These are phyloP conservation scores for Lentinula novae-zelandiae DNA, from an alignment of 1,284 basidiomycete genomes.

Conservation along the genomic window DNA sequence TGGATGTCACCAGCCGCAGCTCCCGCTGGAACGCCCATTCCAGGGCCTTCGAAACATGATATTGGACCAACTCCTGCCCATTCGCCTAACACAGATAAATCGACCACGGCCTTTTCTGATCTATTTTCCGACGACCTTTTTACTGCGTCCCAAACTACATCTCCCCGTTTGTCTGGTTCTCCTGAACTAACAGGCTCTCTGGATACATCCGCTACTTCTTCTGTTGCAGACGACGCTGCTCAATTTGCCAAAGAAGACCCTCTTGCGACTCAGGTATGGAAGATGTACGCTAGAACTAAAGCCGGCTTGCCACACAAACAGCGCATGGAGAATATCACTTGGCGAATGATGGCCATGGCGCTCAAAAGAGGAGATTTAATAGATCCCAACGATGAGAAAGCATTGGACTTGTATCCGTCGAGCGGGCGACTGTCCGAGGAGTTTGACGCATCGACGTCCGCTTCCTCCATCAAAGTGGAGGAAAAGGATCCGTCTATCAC, in stretches of 20 bases:
- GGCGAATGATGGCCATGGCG: conserved; percentile 97
- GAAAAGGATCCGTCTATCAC: background rate
- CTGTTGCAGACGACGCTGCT: conserved; percentile 41
- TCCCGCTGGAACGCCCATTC: conserved; percentile 26
- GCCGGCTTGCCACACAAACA: conserved; percentile 87
- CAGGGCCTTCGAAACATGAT: conserved; percentile 1
- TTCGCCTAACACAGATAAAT: conserved; percentile 45
- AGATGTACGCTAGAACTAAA: conserved; percentile 90
- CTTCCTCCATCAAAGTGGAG: background rate
- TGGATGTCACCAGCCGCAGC: conserved; percentile 71
- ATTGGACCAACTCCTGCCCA: background rate
- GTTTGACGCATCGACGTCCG: background rate
- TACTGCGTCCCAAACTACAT: conserved; percentile 50
- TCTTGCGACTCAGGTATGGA: conserved; percentile 94
- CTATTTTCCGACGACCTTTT: conserved; percentile 72
- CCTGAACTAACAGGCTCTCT: conserved; percentile 38
- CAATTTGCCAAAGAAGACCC: conserved; percentile 79
- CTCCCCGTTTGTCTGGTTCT: conserved; percentile 54
- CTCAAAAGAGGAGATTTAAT: conserved; percentile 66
- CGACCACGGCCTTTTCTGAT: conserved; percentile 60
- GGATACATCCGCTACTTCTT: conserved; percentile 38
- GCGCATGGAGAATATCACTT: conserved; percentile 96
- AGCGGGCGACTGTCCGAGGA: background rate
- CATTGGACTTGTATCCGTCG: conserved; percentile 6
- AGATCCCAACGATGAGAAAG: conserved; percentile 58